Evolutionary conservation across 306 rosid species (phyloP).

Genomic region (Ceratonia siliqua): DNA sequence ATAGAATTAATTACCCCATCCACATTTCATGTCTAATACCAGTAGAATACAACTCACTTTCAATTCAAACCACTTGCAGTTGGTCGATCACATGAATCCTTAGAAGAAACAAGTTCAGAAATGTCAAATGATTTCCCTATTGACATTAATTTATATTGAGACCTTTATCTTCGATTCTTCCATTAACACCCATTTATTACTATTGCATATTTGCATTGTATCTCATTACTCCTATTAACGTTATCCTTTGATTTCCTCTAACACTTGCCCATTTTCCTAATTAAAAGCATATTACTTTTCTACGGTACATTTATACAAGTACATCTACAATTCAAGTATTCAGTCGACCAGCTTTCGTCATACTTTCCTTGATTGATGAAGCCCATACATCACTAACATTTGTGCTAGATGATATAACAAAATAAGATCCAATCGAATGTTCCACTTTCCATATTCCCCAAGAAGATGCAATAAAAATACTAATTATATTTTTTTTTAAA

Average conservation of each 20-base stretch:
- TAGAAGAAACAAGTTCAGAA: background rate
- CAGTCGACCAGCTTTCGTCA: background rate
- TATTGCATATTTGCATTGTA: background rate
- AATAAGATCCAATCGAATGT: too few species aligned
- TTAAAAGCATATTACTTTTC: background rate
- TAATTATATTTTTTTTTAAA: too few species aligned
- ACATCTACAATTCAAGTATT: background rate
- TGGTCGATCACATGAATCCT: background rate
- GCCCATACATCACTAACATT: background rate
- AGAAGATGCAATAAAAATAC: too few species aligned
- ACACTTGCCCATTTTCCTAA: background rate
- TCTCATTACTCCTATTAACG: background rate
- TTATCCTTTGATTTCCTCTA: background rate
- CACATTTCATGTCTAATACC: background rate
- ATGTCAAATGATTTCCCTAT: background rate
- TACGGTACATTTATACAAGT: too few species aligned
- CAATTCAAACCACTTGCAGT: background rate
- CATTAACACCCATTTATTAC: background rate
- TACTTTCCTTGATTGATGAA: background rate
- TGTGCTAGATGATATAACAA: background rate
- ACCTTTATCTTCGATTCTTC: background rate
- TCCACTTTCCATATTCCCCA: background rate
- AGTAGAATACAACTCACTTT: background rate
- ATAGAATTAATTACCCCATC: background rate
- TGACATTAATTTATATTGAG: background rate